Conservation (phyloP, 352 stramenopile genomes). For the Phytopythium aichiense region DNA sequence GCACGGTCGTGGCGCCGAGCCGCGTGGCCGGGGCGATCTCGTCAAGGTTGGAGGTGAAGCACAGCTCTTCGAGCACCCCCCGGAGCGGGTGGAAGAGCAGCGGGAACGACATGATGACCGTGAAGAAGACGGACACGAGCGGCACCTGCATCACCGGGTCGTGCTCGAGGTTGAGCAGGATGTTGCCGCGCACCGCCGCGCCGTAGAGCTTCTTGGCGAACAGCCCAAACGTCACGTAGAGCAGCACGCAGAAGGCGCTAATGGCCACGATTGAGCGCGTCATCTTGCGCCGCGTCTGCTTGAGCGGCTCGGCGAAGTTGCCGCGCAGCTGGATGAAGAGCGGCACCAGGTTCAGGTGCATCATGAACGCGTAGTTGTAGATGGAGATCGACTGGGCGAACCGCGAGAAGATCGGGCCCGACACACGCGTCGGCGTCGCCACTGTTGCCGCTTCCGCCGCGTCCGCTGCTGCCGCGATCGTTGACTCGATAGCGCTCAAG, state of each 20-base stretch:
- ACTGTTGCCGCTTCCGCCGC: conserved; percentile 9
- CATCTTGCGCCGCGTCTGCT: conserved; percentile 46
- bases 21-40: conserved; percentile 48
- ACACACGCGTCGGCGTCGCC: conserved; percentile 24
- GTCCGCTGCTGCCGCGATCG: conserved; percentile 14
- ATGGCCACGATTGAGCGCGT: conserved; percentile 44
- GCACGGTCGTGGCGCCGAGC: conserved; percentile 39
- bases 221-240: conserved; percentile 59
- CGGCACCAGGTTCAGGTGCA: conserved; percentile 78
- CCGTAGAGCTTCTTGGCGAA: conserved; percentile 53
- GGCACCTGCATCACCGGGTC: conserved; percentile 65
- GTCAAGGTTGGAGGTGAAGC: conserved; percentile 38
- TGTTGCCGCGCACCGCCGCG: conserved; percentile 52
- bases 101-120: conserved; percentile 69
- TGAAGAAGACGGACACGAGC: conserved; percentile 64
- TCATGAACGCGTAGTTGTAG: conserved; percentile 86
- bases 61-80: conserved; percentile 52
- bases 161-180: conserved; percentile 77
- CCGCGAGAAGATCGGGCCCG: conserved; percentile 31
- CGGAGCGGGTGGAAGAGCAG: conserved; percentile 73
- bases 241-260: conserved; percentile 45
- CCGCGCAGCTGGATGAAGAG: conserved; percentile 68
- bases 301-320: conserved; percentile 47
- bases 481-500: conserved; percentile 5
- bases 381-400: conserved; percentile 60